Base-by-base conservation (phyloP, 768 basidiomycete species). In the Artomyces pyxidatus region DNA sequence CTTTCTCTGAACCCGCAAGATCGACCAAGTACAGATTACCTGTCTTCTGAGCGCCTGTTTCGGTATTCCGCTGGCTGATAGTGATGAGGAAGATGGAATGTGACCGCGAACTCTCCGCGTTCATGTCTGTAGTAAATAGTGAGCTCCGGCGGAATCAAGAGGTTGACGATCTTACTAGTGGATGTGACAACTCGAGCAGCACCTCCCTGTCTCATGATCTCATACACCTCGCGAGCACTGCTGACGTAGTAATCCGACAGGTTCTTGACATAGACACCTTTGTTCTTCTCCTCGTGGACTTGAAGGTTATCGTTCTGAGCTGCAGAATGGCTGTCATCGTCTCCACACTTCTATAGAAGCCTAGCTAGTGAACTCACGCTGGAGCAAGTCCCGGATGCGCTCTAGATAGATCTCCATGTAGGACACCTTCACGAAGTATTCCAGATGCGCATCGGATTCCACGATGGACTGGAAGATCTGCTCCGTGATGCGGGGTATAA, bases 401-500 rank as follows among this genome's bases (percentile, higher is more conserved):
- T 99, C 96, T 52, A 98, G 76, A 68, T 99, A 99, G 51, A 99
- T 98, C 71, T 99, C 96, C 95, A 99, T 97, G 67, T 98, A 99
- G 29, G 92, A 96, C 45, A 97, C 96, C 70, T 99, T 99, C 65
- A 99, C 96, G 56, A 97, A 82, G 66, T 99, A 99, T 68, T 99
- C 96, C 50, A 99, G 71, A 65, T 91, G 90, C 29, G 88, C 78
- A 58, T 97, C 95, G 48, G 93, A 95, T 61, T 92, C 84, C 50
- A 96, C 85, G 63, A 99, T 99, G 43, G 92, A 92, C 55, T 93
- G 88, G 67, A 99, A 99, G 63, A 99, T 96, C 66, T 99, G 96
- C 65, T 99, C 94, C 4, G 95, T 95, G 55, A 99, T 97, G 47
- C 96, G 85, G 45, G 96, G 96, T 55, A 96, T 98, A 49, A 99